A percentile compares a stretch with the other conserved stretches of the same genome.
These are phyloP conservation scores for Amanita thiersii DNA, from an alignment of 768 basidiomycete species.

Conservation along the genomic window DNA sequence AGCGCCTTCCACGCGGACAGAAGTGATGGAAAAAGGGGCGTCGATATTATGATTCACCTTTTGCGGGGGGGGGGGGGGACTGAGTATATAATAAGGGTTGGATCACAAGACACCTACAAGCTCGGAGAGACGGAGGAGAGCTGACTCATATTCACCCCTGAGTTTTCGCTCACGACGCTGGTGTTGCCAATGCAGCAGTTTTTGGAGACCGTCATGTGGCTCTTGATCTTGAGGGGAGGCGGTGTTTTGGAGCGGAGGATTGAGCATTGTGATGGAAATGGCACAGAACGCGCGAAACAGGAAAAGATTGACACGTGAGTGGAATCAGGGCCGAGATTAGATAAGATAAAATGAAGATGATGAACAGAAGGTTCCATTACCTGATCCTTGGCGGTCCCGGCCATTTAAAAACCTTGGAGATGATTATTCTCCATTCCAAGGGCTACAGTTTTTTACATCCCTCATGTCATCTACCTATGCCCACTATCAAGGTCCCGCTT, in stretches of 20 bases:
- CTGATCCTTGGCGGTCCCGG: background rate
- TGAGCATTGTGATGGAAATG: conserved; percentile 15
- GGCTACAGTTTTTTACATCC: background rate
- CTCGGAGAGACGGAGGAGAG: conserved; percentile 52
- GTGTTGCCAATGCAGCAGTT: conserved; percentile 63
- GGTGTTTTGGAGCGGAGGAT: conserved; percentile 46
- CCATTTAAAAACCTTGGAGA: too few relatives aligned
- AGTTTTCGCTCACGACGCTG: conserved; percentile 62
- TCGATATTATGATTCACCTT: conserved; percentile 66
- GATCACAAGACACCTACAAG: conserved; percentile 34
- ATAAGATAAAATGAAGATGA: too few relatives aligned
- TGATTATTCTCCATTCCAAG: background rate
- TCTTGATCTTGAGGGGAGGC: conserved; percentile 50
- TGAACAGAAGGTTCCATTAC: too few relatives aligned
- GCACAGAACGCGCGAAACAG: background rate
- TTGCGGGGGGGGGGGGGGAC: background rate
- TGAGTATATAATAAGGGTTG: background rate
- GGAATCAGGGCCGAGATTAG: background rate
- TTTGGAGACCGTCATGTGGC: conserved; percentile 44
- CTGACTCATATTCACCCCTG: conserved; percentile 71
- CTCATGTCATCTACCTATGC: conserved; percentile 42
- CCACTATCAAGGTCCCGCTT: conserved; percentile 49
- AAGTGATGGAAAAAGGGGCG: conserved; percentile 57
- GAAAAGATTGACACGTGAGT: background rate
- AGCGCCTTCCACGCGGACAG: conserved; percentile 80